phyloP scores from a whole-genome alignment of 371 early-diverging fungal species.

The Apophysomyces ossiformis region DNA sequence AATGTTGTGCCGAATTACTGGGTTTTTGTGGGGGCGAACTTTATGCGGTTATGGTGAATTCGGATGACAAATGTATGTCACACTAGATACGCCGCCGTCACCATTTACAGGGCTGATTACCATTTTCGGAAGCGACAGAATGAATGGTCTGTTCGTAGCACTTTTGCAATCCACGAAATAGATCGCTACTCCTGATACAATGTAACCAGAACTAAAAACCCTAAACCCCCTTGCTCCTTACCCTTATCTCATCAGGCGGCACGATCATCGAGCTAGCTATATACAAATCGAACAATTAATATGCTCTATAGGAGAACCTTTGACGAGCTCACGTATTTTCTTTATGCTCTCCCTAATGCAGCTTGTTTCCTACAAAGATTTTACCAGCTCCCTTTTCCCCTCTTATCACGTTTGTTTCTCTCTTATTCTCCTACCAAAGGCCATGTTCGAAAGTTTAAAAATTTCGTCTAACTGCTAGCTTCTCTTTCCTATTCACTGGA shows the following conservation, averaged over 20 bases:
- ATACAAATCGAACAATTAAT: background rate
- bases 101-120: background rate
- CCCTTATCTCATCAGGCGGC: background rate
- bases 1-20: background rate
- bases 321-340: background rate
- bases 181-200: background rate
- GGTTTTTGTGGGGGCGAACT: background rate
- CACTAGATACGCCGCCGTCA: background rate
- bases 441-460: background rate
- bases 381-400: background rate
- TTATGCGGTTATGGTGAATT: background rate
- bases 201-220: background rate
- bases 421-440: constrained; percentile 3
- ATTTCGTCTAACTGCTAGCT: background rate
- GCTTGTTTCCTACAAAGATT: background rate
- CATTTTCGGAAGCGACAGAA: background rate
- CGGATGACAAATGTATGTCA: constrained; percentile 6
- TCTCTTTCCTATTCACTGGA: background rate
- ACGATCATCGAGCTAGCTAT: background rate
- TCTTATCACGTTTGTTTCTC: constrained; percentile 11
- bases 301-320: background rate
- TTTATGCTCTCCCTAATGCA: constrained; percentile 14
- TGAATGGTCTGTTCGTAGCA: no score
- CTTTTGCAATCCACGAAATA: no score
- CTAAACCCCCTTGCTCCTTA: background rate